Base-by-base conservation (phyloP, 2,329 filamentous ascomycete genomes). In the Allantophomopsis lycopodina region DNA sequence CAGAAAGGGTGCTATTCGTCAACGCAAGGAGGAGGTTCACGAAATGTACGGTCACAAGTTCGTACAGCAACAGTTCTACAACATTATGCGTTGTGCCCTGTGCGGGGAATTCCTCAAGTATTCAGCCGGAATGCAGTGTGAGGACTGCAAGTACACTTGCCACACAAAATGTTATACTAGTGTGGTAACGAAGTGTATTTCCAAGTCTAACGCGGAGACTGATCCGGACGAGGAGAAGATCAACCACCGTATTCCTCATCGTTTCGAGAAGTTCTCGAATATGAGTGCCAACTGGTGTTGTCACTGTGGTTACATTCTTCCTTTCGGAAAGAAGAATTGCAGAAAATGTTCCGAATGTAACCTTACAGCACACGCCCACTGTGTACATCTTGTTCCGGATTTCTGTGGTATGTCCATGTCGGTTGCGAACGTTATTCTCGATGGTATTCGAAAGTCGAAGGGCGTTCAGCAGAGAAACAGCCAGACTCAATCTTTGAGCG, bases 361-460 rank as follows among this genome's bases (percentile, higher is more conserved):
- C 49, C 81, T 95, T 44, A 95, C 89, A 17, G 89, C 84, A 46
- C 91, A 98, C 60, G 80, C 86, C 15, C 73, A 83, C 42, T 98
- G 91, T 60, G 84, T 87, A 15, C 91, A 98, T 60, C 75, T 98
- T 49, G 89, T 98, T 23, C 91, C 91, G 15, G 91, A 98, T 59
- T 98, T 98, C 63, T 98, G 91, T 59, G 91, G 91, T 50, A 98
- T 98, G 87, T 93, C 87, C 20, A 96, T 96, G 91, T 83, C 91
- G 42, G 83, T 85, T 31, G 91, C 91, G 34, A 96, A 95, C 59
- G 79, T 93, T 55, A 95, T 98, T 48, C 61, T 96, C 40, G 81
- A 87, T 47, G 85, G 88, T 37, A 83, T 95, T 50, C 76, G 85
- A 54, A 78, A 77, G 37, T 79, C 83, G 43, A 93, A 88, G 62